Base-by-base conservation (phyloP, 2,329 filamentous ascomycete genomes). In the Aspergillus cejpii region DNA sequence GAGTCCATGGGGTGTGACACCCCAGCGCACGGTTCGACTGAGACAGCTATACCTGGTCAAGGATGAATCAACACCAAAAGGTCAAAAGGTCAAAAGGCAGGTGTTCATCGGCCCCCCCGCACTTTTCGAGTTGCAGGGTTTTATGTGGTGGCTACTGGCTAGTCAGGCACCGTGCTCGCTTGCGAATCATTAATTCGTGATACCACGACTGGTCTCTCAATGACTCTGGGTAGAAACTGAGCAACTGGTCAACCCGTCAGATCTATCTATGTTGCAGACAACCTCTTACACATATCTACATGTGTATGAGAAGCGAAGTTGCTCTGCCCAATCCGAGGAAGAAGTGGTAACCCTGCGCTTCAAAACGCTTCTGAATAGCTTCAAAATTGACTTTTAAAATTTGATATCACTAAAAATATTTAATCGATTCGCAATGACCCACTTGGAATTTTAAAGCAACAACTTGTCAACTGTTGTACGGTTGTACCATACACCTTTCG, bases 1-100 rank as follows among this genome's bases (percentile, higher is more conserved):
- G 14, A 34, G 11, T 24, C 8, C 10, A 1, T 31, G 28, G n/a
- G 28, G 14, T 31, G 17, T 34, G 31, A 34, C 15, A n/a, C 15
- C 31, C 48, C 41, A 37, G 41, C 43, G 44, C 47, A 44, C 49
- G 43, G 48, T 38, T 48, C 44, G 24, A 44, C 27, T 21, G 34
- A 14, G 26, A 24, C 43, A 47, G 39, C 47, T 28, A 31, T 28
- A 31, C 42, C 47, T 43, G 20, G 33, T 38, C 7, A 15, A 14
- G 26, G 20, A 28, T 39, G 34, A 24, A n/a, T n/a, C n/a, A n/a
- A n/a, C n/a, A n/a, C n/a, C n/a, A n/a, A n/a, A n/a, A 43, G 4
- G 24, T 19, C 26, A 31, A 41, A 36, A 37, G 29, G 28, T 40
- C 39, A 33, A 38, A 26, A 40, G 46, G 47, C 47, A 38, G 40